Conservation (phyloP, 163 green algal genomes). For the Chlorella variabilis region DNA sequence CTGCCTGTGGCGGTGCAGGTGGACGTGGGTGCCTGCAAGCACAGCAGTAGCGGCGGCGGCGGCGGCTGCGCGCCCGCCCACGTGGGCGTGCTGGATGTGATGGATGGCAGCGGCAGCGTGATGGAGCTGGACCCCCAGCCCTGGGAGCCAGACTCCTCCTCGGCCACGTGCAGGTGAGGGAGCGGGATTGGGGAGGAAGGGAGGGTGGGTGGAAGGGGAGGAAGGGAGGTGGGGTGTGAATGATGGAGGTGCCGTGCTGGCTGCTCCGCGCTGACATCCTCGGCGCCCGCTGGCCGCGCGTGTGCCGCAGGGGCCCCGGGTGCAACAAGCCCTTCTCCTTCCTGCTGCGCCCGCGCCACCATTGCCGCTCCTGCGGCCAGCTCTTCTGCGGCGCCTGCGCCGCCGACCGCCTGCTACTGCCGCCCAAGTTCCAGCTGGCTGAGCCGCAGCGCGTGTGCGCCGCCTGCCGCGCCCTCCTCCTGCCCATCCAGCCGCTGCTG, state of each 20-base stretch:
- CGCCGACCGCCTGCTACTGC: constrained; percentile 71
- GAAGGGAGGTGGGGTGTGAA: too few relatives aligned
- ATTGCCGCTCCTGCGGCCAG: constrained; percentile 81
- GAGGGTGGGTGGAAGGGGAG: not conserved
- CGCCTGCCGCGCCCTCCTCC: constrained; percentile 68
- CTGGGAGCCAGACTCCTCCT: constrained; percentile 79
- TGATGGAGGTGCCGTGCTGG: too few relatives aligned
- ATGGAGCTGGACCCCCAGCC: constrained; percentile 72
- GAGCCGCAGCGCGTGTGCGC: constrained; percentile 76
- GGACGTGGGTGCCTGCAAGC: constrained; percentile 2
- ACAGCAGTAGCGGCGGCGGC: constrained; percentile 37
- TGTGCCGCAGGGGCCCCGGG: constrained; percentile 17
- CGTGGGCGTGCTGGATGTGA: constrained; percentile 39
- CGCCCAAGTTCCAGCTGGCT: constrained; percentile 69
- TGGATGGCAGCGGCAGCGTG: constrained; percentile 49
- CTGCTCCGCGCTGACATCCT: too few relatives aligned
- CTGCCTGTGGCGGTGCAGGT: too few relatives aligned
- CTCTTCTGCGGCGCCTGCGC: constrained; percentile 82
- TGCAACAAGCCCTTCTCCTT: constrained; percentile 59
- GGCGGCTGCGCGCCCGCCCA: not conserved
- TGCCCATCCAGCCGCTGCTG: constrained; percentile 77
- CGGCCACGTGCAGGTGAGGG: constrained; percentile 56
- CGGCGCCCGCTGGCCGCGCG: too few relatives aligned
- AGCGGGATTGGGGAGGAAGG: not conserved
- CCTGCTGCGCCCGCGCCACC: constrained; percentile 59